Evolutionary conservation across 2,329 filamentous ascomycete species (phyloP).

Genomic region (Biscogniauxia mediterranea): DNA sequence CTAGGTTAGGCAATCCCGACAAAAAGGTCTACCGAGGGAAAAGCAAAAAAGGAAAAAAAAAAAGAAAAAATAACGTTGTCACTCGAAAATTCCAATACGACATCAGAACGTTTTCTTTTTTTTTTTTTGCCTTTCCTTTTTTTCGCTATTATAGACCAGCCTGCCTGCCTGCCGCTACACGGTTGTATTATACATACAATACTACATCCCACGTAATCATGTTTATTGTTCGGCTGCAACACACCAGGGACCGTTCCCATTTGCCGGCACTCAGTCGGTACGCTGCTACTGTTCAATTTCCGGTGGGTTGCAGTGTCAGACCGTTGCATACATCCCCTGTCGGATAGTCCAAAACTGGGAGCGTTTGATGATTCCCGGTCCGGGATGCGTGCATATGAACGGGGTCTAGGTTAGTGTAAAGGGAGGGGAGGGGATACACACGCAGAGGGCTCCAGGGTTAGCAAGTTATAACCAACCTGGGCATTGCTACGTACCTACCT

Average conservation of each 20-base stretch:
- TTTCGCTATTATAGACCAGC: too few relatives aligned
- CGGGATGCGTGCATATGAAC: neutral
- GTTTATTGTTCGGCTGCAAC: neutral
- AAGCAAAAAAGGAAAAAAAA: too few relatives aligned
- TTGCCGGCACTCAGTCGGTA: neutral
- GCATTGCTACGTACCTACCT: too few relatives aligned
- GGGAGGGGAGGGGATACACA: too few relatives aligned
- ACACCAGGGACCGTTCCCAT: neutral
- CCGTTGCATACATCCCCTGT: neutral
- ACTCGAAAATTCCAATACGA: neutral
- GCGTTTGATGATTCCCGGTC: neutral
- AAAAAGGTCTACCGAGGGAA: neutral
- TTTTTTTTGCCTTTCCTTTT: too few relatives aligned
- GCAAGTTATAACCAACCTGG: too few relatives aligned
- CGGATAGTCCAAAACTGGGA: neutral
- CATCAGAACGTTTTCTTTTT: neutral
- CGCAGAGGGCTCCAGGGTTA: too few relatives aligned
- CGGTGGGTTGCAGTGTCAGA: neutral
- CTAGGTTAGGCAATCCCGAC: neutral
- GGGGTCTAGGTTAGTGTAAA: too few relatives aligned
- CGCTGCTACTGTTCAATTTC: neutral
- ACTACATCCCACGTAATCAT: neutral
- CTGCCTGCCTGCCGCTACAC: too few relatives aligned
- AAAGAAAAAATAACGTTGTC: too few relatives aligned
- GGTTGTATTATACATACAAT: neutral